Base-by-base conservation (phyloP, 1,284 basidiomycete genomes). In the Fistulinella cinereoalba region DNA sequence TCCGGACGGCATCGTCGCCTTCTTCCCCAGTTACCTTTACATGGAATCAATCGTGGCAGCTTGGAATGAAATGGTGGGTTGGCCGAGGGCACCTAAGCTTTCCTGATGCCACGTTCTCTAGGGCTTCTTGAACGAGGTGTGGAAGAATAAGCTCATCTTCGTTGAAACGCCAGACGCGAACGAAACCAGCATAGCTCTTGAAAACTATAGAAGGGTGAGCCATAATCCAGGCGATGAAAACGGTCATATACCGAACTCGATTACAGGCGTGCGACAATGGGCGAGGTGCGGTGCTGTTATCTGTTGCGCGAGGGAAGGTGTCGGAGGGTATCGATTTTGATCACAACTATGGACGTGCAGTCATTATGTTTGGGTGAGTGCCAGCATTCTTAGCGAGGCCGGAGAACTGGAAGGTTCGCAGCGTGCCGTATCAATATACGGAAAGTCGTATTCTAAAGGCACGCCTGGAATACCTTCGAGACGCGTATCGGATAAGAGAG, bases 261-360 rank as follows among this genome's bases (percentile, higher is more conserved):
- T 18, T 47, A 2, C 44, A 95, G 91, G 97, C 97, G 23, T 99
- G 97, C 67, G 95, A 99, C 70, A 99, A 99, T 64, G 97, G 97
- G 19, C 84, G 97, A 44, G 97, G 97, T 0, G 97, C 97, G 7
- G 95, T 99, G 32, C 73, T 99, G 33, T 76, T 99, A 19, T 98
- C 96, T 19, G 97, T 99, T 37, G 97, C 97, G 18, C 84, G 97
- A 76, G 97, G 97, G 7, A 99, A 99, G 69, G 97, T 99, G 0
- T 99, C 97, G 0, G 97, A 99, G 71, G 97, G 97, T 6, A 99
- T 99, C 64, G 97, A 99, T 82, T 99, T 99, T 63, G 97, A 99
- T 67, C 97, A 99, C 68, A 96, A 97, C 65, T 99, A 99, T 65
- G 97, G 97, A 7, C 83, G 97, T 45, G 97, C 97, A 55, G 97